Evolutionary conservation across 257 asterid species (phyloP).

Genomic region (Asclepias syriaca): DNA sequence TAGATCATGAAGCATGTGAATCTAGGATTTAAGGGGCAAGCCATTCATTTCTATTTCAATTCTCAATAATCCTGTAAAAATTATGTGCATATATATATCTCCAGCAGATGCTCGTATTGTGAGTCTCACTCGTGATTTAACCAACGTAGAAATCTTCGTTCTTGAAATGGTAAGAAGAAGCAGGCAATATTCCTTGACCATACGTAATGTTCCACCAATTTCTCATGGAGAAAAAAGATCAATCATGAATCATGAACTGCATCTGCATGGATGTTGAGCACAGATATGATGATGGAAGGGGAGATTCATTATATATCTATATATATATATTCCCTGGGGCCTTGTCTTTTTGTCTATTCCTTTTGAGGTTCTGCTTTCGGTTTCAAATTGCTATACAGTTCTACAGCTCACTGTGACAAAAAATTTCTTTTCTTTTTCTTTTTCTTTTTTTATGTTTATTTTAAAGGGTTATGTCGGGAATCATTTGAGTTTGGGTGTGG

Average conservation of each 20-base stretch:
- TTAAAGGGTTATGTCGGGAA: neutral
- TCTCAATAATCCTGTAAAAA: constrained; percentile 10
- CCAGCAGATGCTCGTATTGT: neutral
- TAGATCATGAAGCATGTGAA: constrained; percentile 12
- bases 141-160: neutral
- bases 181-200: neutral
- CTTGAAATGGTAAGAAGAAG: neutral
- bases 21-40: constrained; percentile 3
- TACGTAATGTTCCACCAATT: neutral
- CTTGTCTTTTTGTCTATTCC: neutral
- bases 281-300: neutral
- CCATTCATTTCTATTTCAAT: constrained; percentile 1
- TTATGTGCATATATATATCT: constrained; percentile 9
- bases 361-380: constrained; percentile 1
- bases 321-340: too few species aligned
- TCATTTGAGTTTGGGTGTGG: constrained; percentile 2
- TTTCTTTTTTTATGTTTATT: too few species aligned
- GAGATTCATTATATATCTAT: neutral
- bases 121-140: neutral
- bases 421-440: too few species aligned
- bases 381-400: neutral
- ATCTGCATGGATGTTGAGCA: constrained; percentile 23
- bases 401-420: neutral
- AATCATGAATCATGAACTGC: constrained; percentile 15
- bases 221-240: constrained; percentile 4